Percentiles rank a stretch among this genome's conserved stretches.
phyloP scores from a whole-genome alignment of 768 basidiomycete species.

The Boletus tomentosulus region DNA sequence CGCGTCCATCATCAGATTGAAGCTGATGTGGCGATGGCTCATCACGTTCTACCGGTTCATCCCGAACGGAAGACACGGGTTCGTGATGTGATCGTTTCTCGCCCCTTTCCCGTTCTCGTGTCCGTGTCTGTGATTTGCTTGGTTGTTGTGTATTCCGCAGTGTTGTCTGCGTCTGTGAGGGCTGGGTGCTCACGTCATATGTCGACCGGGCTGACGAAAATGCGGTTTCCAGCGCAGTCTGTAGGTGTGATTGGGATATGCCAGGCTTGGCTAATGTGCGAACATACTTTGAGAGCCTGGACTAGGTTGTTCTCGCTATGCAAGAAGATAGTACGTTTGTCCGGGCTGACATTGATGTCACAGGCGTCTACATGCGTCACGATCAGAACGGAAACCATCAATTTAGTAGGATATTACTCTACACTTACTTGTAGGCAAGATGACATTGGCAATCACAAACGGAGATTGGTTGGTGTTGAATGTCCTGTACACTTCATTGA shows the following conservation, averaged over 20 bases:
- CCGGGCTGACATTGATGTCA: conserved; percentile 94
- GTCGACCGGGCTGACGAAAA: conserved; percentile 74
- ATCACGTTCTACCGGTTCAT: neutral
- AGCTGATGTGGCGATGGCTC: neutral
- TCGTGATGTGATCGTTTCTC: too few species aligned
- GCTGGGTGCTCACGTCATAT: conserved; percentile 56
- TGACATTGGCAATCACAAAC: conserved; percentile 38
- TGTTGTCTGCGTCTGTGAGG: too few species aligned
- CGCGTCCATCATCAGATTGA: neutral
- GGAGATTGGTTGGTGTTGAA: too few species aligned
- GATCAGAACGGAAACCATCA: neutral
- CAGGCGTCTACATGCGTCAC: conserved; percentile 56
- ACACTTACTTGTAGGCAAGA: conserved; percentile 68
- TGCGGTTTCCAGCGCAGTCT: conserved; percentile 63
- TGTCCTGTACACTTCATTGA: too few species aligned
- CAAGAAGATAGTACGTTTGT: conserved; percentile 92
- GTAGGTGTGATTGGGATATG: neutral
- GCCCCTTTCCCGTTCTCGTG: too few species aligned
- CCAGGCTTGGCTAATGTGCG: rapidly evolving
- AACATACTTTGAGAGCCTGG: conserved; percentile 65
- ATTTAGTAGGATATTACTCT: too few species aligned
- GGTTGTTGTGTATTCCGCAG: too few species aligned
- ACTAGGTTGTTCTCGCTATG: conserved; percentile 84
- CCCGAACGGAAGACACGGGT: too few species aligned
- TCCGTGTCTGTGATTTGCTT: too few species aligned